Conservation (phyloP, 495 filamentous ascomycete genomes). For the Penicillium egyptiacum region DNA sequence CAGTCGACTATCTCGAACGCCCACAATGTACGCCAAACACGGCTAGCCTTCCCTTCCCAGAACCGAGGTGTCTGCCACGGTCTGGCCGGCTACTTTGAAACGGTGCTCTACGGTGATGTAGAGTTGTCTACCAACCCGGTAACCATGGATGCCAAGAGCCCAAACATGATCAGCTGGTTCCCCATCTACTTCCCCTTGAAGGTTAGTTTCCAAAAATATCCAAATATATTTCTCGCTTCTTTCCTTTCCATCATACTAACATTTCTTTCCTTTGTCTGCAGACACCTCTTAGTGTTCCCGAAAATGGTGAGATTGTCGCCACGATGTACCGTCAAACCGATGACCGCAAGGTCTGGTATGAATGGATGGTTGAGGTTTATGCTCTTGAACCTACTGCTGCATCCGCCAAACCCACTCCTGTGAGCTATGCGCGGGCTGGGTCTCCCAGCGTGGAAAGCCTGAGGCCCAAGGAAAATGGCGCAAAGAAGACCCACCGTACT, state of each 20-base stretch:
- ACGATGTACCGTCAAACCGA: conserved; percentile 96
- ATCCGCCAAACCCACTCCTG: conserved; percentile 27
- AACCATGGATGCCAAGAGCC: conserved; percentile 87
- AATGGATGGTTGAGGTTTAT: conserved; percentile 92
- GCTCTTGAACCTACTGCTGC: conserved; percentile 41
- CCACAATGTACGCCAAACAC: conserved; percentile 79
- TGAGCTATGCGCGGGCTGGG: conserved; percentile 35
- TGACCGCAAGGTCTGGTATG: conserved; percentile 96
- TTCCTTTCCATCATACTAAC: conserved; percentile 1
- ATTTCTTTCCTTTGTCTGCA: conserved; percentile 29
- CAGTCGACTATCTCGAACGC: conserved; percentile 62
- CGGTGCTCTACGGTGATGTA: conserved; percentile 77
- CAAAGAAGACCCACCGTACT: conserved; percentile 39
- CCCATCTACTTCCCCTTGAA: conserved; percentile 97
- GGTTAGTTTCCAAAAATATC: conserved; percentile 51
- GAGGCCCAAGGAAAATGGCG: conserved; percentile 23
- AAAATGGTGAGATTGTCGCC: conserved; percentile 78
- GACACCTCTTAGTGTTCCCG: conserved; percentile 86
- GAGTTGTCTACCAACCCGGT: conserved; percentile 93
- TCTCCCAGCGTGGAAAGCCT: conserved; percentile 35
- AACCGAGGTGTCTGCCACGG: conserved; percentile 86
- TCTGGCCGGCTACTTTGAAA: conserved; percentile 93
- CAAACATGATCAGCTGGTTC: conserved; percentile 98
- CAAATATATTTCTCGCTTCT: neutral
- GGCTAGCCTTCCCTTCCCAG: conserved; percentile 67